These are phyloP conservation scores for Elsinoe perseae DNA, from an alignment of 2,329 filamentous ascomycete genomes.

Conservation along the genomic window DNA sequence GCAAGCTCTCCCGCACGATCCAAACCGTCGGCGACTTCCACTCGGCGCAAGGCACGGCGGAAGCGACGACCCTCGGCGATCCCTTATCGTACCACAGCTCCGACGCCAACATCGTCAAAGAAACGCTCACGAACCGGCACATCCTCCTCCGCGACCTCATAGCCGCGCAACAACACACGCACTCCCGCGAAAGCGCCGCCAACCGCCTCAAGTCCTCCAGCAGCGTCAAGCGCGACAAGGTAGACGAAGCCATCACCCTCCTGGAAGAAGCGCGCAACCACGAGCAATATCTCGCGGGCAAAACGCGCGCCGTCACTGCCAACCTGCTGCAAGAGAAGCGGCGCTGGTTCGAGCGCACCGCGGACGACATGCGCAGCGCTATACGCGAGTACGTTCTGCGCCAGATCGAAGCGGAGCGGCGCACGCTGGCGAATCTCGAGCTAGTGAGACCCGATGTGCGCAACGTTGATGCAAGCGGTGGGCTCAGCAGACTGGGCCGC, in stretches of 20 bases:
- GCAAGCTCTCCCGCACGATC: conserved; percentile 87
- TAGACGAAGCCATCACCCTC: conserved; percentile 89
- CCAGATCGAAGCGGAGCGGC: conserved; percentile 90
- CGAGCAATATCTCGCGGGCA: conserved; percentile 73
- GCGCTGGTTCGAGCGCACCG: conserved; percentile 81
- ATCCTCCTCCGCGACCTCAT: conserved; percentile 89
- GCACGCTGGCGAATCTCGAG: conserved; percentile 87
- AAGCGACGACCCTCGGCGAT: conserved; percentile 90
- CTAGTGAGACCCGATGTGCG: conserved; percentile 87
- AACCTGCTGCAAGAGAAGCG: conserved; percentile 84
- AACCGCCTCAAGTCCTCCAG: conserved; percentile 82
- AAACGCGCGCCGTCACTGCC: conserved; percentile 79
- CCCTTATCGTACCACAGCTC: conserved; percentile 90
- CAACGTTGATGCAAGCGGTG: conserved; percentile 83
- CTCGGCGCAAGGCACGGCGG: conserved; percentile 89
- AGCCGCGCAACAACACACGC: conserved; percentile 78
- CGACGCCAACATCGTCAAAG: conserved; percentile 96
- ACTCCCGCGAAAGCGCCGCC: conserved; percentile 74
- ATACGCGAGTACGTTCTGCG: conserved; percentile 89
- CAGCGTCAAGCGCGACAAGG: conserved; percentile 86
- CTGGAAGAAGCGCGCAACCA: conserved; percentile 79
- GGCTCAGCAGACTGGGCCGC: conserved; percentile 78
- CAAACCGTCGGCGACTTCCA: conserved; percentile 93
- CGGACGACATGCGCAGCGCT: conserved; percentile 71
- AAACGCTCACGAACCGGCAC: conserved; percentile 94